Base-by-base conservation (phyloP, 208 protist species). In the Porcisia hertigi region DNA sequence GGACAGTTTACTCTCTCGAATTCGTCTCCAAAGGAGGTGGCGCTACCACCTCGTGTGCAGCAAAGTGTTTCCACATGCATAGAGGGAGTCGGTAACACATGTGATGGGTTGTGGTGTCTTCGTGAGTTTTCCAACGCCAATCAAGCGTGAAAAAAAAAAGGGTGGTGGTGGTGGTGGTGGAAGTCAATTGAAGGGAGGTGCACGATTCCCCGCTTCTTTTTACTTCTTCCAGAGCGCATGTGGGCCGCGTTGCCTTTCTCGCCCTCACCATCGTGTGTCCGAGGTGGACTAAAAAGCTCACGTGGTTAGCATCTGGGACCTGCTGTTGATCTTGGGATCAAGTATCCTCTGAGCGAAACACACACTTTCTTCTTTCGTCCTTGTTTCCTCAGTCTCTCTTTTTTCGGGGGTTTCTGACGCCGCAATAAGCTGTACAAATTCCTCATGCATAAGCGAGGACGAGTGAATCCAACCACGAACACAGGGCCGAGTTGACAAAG, bases 361-460 rank as follows among this genome's bases (percentile, higher is more conserved):
- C 63, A 43, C 14, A 11, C 36, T 36, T 43, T 65, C 60, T 65
- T 43, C 34, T 43, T 65, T 39, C 14, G 18, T 14, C 8, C 47
- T 69, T 39, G 6, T 49, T 55, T 64, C 1, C 18, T 34, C 58
- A 65, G 55, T 65, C 30, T 71, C 36, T 77, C 52, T 57, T 66
- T 71, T 20, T 8, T 47, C n/a, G 39, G 70, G 43, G 47, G 7
- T 30, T 7, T 57, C 47, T 71, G 47, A 54, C 47, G 54, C 25
- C 43, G 20, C 41, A 34, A 34, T 41, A 71, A 71, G 47, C 41
- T 55, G 45, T 71, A 57, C 25, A 30, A 43, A 20, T 14, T 70
- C 47, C 25, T 71, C 66, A 71, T 25, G 47, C 45, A 71, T 52
- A 57, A 36, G 66, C 66, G 66, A 71, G 66, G 66, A 71, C 43